Conservation (phyloP, 768 basidiomycete genomes). For the Trametes coccinea region DNA sequence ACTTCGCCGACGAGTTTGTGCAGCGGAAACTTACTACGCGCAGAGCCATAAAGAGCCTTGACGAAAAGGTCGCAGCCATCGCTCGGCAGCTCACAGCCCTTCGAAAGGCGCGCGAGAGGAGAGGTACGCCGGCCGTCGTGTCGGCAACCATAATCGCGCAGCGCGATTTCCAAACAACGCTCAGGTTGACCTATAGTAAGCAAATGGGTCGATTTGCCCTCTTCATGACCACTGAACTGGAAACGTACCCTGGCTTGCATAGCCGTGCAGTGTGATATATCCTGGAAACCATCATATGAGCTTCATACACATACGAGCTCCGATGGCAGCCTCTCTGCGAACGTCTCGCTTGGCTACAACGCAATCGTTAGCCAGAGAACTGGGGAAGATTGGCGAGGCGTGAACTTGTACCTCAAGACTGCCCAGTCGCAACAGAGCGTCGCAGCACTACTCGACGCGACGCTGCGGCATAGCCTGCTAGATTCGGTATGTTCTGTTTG, state of each 20-base stretch:
- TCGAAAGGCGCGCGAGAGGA: not conserved
- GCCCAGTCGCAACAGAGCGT: slow-evolving; percentile 41
- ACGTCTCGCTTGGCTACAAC: slow-evolving; percentile 54
- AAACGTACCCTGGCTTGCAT: not conserved
- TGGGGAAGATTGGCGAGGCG: slow-evolving; percentile 60
- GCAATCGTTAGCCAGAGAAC: slow-evolving; percentile 54
- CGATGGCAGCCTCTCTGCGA: slow-evolving; percentile 44
- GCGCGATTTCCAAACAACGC: not conserved
- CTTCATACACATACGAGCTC: slow-evolving; percentile 48
- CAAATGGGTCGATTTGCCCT: slow-evolving; percentile 46
- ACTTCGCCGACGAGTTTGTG: slow-evolving; percentile 45
- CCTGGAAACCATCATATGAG: slow-evolving; percentile 63
- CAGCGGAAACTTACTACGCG: slow-evolving; percentile 39
- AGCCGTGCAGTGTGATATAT: slow-evolving; percentile 50
- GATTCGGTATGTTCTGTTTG: too few species aligned
- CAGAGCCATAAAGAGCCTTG: slow-evolving; percentile 35
- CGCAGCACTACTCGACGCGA: slow-evolving; percentile 22
- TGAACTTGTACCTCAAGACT: slow-evolving; percentile 54
- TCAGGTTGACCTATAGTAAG: slow-evolving; percentile 45
- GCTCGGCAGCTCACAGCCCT: slow-evolving; percentile 7
- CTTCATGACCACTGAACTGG: too few species aligned
- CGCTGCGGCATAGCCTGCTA: too few species aligned
- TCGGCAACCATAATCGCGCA: slow-evolving; percentile 6
- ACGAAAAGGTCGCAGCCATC: slow-evolving; percentile 17
- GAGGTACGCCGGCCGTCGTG: not conserved